These are phyloP conservation scores for Aspergillus candidus DNA, from an alignment of 2,329 filamentous ascomycete genomes.

Conservation along the genomic window DNA sequence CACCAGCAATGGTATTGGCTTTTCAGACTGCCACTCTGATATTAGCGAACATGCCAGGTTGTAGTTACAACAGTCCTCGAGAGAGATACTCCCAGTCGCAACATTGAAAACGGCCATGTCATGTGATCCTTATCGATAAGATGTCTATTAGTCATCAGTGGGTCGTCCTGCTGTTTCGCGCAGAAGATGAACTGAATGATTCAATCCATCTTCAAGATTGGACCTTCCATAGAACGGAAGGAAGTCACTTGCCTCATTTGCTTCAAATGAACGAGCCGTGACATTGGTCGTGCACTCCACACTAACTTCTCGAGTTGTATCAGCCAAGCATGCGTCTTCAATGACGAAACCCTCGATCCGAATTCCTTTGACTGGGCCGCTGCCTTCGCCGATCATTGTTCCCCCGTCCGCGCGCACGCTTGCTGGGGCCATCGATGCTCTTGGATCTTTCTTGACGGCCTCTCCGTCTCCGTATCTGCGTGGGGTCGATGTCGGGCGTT, in stretches of 20 bases:
- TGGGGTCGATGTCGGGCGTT: constrained; percentile 35
- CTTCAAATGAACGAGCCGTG: background rate
- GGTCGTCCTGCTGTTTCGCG: no score
- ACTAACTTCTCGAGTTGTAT: background rate
- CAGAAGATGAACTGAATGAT: no score
- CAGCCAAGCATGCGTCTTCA: constrained; percentile 29
- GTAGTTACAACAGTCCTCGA: no score
- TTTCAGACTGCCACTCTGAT: no score
- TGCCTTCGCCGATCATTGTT: constrained; percentile 68
- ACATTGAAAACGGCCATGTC: background rate
- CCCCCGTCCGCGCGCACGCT: constrained; percentile 65
- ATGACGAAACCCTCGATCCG: constrained; percentile 72
- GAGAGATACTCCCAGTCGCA: no score
- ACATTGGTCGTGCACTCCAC: background rate
- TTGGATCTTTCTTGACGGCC: constrained; percentile 68
- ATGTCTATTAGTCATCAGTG: no score
- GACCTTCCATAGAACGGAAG: background rate
- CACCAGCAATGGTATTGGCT: no score
- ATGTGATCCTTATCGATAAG: background rate
- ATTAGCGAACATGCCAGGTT: no score
- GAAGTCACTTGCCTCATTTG: background rate
- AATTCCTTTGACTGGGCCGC: constrained; percentile 82
- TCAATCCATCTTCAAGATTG: no score
- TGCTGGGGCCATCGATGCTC: constrained; percentile 67
- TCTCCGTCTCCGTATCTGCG: constrained; percentile 48